Conservation (phyloP, 2,329 filamentous ascomycete genomes). For the Colletotrichum tropicale region DNA sequence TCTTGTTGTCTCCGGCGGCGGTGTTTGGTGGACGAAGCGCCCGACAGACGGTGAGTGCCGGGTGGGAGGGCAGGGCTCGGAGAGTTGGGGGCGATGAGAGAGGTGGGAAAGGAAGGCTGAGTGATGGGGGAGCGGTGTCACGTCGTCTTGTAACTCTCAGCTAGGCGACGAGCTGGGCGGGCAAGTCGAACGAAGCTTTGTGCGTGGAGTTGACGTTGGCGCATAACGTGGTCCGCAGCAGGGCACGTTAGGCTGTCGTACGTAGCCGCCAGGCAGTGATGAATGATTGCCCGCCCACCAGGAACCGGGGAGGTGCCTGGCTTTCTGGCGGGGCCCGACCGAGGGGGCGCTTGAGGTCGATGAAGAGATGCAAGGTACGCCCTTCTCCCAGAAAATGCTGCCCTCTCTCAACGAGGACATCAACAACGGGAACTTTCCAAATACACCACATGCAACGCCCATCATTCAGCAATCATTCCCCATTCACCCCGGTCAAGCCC, state of each 20-base stretch:
- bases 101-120: neutral
- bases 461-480: neutral
- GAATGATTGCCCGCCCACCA: neutral
- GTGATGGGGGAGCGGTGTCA: neutral
- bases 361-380: neutral
- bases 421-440: neutral
- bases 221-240: conserved; percentile 1
- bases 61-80: neutral
- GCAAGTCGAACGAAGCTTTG: neutral
- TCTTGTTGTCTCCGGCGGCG: neutral
- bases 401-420: neutral
- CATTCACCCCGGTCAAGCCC: neutral
- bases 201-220: conserved; percentile 18
- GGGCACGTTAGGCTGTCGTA: conserved; percentile 3
- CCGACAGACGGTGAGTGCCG: neutral
- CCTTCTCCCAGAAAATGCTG: neutral
- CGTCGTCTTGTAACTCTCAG: neutral
- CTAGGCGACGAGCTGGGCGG: neutral
- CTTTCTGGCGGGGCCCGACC: neutral
- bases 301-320: conserved; percentile 1
- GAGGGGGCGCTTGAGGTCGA: neutral
- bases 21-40: conserved; percentile 15
- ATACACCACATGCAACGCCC: neutral
- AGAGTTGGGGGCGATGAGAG: neutral
- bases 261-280: conserved; percentile 16